Evolutionary conservation across 2,329 filamentous ascomycete species (phyloP).

Genomic region (Microdochium bolleyi): DNA sequence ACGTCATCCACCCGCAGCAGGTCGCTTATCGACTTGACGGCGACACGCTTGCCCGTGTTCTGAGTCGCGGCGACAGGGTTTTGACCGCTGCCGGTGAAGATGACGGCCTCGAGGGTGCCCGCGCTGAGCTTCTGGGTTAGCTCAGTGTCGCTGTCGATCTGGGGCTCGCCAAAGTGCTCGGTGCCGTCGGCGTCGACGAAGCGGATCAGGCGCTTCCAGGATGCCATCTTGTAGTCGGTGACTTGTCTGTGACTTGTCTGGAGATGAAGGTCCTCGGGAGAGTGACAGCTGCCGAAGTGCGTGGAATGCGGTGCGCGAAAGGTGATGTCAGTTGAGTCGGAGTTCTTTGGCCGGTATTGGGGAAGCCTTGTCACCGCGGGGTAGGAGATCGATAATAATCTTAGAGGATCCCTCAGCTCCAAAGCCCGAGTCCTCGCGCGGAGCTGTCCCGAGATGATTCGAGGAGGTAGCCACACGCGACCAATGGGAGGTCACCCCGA

Average conservation of each 20-base stretch:
- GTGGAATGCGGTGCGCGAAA: too few species aligned
- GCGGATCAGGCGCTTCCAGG: constrained; percentile 46
- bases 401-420: too few species aligned
- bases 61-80: constrained; percentile 34
- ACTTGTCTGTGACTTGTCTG: too few species aligned
- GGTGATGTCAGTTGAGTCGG: too few species aligned
- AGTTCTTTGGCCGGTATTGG: too few species aligned
- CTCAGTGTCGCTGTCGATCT: constrained; percentile 34
- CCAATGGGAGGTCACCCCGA: too few species aligned
- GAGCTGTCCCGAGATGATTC: too few species aligned
- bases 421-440: too few species aligned
- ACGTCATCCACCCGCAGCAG: constrained; percentile 42
- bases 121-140: constrained; percentile 36
- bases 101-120: constrained; percentile 41
- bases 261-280: too few species aligned
- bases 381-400: too few species aligned
- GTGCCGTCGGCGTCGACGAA: constrained; percentile 43
- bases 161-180: constrained; percentile 41
- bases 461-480: too few species aligned
- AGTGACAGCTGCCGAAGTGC: neutral
- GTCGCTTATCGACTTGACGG: constrained; percentile 44
- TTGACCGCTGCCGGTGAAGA: constrained; percentile 41
- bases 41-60: constrained; percentile 44
- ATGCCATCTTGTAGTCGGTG: neutral
- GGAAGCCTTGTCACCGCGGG: too few species aligned